Evolutionary conservation across 129 eudicot genomes (phyloP).

Genomic region (Chrysanthemum lavandulifolium): DNA sequence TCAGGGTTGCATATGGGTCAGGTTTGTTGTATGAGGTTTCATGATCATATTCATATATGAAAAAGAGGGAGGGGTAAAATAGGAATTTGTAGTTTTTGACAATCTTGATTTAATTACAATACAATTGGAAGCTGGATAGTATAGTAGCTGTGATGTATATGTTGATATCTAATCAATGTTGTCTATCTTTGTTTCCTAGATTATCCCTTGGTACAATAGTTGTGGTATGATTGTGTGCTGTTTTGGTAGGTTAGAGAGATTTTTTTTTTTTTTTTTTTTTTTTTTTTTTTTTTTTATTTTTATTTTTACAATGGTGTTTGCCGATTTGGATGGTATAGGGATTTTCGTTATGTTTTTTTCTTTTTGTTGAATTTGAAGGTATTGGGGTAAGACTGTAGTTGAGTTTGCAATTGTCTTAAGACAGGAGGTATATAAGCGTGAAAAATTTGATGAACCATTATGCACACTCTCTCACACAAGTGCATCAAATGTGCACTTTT

Average conservation of each 20-base stretch:
- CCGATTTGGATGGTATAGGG: background rate
- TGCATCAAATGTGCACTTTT: too few species aligned
- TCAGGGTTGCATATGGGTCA: conserved; percentile 24
- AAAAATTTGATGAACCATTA: too few species aligned
- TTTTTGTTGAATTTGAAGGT: too few species aligned
- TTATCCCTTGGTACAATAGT: conserved; percentile 21
- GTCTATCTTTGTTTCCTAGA: conserved; percentile 30
- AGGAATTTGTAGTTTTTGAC: conserved; percentile 41
- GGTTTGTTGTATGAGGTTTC: conserved; percentile 35
- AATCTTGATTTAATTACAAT: conserved; percentile 42
- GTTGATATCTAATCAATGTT: conserved; percentile 31
- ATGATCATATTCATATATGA: conserved; percentile 20
- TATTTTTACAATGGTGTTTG: background rate
- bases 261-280: too few species aligned
- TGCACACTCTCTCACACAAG: too few species aligned
- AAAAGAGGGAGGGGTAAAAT: conserved; percentile 1
- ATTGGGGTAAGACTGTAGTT: too few species aligned
- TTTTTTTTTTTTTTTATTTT: too few species aligned
- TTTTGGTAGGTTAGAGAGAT: background rate
- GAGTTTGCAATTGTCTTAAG: too few species aligned
- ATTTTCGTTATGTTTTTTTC: too few species aligned
- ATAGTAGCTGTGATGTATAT: conserved; percentile 38
- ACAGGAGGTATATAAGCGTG: too few species aligned
- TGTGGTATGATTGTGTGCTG: background rate
- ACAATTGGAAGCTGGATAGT: conserved; percentile 34